Percentiles rank a stretch among this genome's conserved stretches.
phyloP scores from a whole-genome alignment of 1,284 basidiomycete genomes.

The Papiliotrema fonsecae region DNA sequence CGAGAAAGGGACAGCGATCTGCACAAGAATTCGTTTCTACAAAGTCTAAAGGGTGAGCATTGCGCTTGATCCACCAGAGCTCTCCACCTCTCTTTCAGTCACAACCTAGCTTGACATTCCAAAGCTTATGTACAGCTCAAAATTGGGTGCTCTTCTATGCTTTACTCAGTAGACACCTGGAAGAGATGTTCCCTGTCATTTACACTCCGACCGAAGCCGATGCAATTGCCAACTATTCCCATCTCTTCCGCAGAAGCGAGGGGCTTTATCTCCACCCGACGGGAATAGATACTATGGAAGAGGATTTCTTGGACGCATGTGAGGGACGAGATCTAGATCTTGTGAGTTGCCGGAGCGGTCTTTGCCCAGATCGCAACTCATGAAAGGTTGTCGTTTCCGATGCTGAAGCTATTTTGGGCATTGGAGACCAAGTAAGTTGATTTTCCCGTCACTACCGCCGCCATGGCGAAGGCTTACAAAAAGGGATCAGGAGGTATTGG shows the following conservation, averaged over 20 bases:
- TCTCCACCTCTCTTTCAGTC: neutral
- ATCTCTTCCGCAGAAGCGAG: slow-evolving; percentile 61
- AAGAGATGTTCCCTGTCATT: slow-evolving; percentile 64
- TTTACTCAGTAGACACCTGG: slow-evolving; percentile 57
- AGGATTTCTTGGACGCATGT: slow-evolving; percentile 37
- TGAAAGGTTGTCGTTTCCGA: slow-evolving; percentile 44
- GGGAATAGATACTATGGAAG: slow-evolving; percentile 28
- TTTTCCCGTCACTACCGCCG: no score
- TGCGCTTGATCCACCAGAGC: neutral
- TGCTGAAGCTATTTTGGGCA: slow-evolving; percentile 75
- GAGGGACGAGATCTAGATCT: slow-evolving; percentile 34
- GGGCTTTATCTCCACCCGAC: slow-evolving; percentile 35
- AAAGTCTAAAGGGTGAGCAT: slow-evolving; percentile 55
- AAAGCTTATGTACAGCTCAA: no score
- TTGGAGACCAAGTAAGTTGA: slow-evolving; percentile 48
- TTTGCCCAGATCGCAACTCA: slow-evolving; percentile 27
- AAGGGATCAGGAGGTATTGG: slow-evolving; percentile 45
- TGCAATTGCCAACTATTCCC: slow-evolving; percentile 73
- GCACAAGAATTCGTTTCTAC: slow-evolving; percentile 66
- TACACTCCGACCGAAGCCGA: slow-evolving; percentile 61
- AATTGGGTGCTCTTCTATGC: slow-evolving; percentile 71
- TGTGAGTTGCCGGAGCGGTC: slow-evolving; percentile 12
- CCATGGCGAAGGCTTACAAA: neutral
- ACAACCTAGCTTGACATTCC: neutral
- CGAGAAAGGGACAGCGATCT: slow-evolving; percentile 52